These are phyloP conservation scores for Rhizopus delemar DNA, from an alignment of 371 early-diverging fungal genomes.

Conservation along the genomic window DNA sequence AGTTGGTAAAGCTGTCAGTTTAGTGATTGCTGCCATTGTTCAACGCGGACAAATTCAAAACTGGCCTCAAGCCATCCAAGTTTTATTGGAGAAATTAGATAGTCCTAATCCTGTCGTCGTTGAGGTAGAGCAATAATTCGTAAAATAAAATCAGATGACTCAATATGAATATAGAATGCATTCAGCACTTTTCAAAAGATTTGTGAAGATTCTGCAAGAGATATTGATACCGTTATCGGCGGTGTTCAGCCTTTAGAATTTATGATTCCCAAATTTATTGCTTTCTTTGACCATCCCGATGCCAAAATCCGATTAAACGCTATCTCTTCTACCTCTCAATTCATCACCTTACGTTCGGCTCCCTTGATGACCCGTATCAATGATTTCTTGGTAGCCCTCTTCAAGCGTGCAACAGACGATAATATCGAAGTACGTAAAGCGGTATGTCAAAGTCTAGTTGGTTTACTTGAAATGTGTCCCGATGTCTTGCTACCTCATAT, in stretches of 20 bases:
- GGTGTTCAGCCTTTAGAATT: conserved; percentile 75
- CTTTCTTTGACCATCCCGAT: conserved; percentile 74
- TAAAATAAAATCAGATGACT: background rate
- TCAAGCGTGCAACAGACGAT: conserved; percentile 78
- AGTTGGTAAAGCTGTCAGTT: conserved; percentile 68
- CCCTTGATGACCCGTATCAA: conserved; percentile 75
- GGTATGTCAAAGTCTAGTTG: conserved; percentile 90
- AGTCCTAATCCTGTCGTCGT: conserved; percentile 66
- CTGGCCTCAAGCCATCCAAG: conserved; percentile 84
- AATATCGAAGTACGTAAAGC: conserved; percentile 80
- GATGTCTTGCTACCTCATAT: conserved; percentile 83
- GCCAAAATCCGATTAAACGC: conserved; percentile 74
- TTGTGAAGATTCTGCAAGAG: conserved; percentile 87
- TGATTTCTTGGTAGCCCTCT: conserved; percentile 79
- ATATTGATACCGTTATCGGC: conserved; percentile 71
- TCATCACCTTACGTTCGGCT: conserved; percentile 70
- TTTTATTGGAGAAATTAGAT: conserved; percentile 76
- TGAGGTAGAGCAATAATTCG: conserved; percentile 59
- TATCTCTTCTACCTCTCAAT: conserved; percentile 78
- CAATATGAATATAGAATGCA: conserved; percentile 62
- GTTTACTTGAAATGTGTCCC: conserved; percentile 81
- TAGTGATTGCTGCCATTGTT: conserved; percentile 83
- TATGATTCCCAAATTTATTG: conserved; percentile 86
- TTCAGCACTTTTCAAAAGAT: conserved; percentile 87
- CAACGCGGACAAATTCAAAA: conserved; percentile 64